These are phyloP conservation scores for Botrytis hyacinthi DNA, from an alignment of 2,329 filamentous ascomycete species.

Conservation along the genomic window DNA sequence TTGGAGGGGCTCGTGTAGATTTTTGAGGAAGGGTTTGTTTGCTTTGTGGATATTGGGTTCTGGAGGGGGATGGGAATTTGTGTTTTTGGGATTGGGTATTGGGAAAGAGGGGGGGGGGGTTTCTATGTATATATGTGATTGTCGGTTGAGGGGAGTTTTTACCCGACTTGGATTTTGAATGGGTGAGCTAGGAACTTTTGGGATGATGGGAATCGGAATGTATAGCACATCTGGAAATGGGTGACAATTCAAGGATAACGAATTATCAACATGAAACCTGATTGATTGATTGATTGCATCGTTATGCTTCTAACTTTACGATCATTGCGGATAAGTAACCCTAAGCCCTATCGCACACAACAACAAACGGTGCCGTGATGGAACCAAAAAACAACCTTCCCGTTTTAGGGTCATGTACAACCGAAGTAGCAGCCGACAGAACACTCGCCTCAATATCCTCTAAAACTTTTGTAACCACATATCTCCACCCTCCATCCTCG, in stretches of 20 bases:
- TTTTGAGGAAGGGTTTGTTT: neutral
- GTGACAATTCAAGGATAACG: no score
- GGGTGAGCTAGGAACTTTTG: no score
- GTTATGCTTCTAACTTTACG: neutral
- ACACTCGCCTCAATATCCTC: constrained; percentile 8
- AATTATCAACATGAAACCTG: neutral
- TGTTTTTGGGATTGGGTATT: neutral
- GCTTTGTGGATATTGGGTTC: neutral
- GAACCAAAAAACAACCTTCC: neutral
- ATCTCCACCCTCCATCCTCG: neutral
- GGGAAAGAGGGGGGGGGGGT: neutral
- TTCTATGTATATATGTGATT: neutral
- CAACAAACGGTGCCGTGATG: neutral
- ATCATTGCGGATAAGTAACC: no score
- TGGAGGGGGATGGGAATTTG: neutral
- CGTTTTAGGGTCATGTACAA: constrained; percentile 10
- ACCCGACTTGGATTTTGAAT: neutral
- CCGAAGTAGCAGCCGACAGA: neutral
- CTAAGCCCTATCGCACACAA: neutral
- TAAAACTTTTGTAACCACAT: constrained; percentile 9
- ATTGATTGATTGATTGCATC: neutral
- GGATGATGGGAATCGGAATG: no score
- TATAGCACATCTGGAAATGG: neutral
- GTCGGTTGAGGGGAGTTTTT: neutral
- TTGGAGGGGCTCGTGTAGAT: neutral